Evolutionary conservation across 2,329 filamentous ascomycete genomes (phyloP), one percentile per base, ranked within the genome.

Genomic region (Gremmenia infestans): DNA sequence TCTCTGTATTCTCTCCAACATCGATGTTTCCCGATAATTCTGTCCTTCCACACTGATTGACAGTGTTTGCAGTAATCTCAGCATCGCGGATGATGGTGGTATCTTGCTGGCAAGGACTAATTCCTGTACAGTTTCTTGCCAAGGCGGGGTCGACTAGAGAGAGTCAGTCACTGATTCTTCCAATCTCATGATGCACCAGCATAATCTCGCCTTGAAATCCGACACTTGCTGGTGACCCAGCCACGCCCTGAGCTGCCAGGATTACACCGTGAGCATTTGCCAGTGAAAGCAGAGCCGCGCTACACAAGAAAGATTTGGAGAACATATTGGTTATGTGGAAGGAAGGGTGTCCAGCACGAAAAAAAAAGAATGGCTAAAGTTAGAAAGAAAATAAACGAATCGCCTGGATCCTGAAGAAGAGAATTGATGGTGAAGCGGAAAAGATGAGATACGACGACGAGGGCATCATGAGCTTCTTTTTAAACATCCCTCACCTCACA

Each of bases 101-200:
- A 56, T 87, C 84, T 60, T 82, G 80, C 65, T 87, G 83, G 74
- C 85, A 87, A 19, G 84, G 83, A 68, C 77, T 82, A 72, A 85
- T 83, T 54, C 74, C 73, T 15, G 81, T 85, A 69, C 83, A 85
- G 68, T 86, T 83, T 60, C 84, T 78, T 28, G 84, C 80, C 62
- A 84, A 76, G 55, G 71, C 71, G 42, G 76, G 70, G 62, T 81
- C 76, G 58, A 86, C 77, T 78, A 57, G 17, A 19, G 2, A 4
- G n/a, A 23, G n/a, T 50, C 36, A 46, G 49, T 15, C 4, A 45
- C 19, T 50, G 17, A 37, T 40, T 15, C 19, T 46, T 19, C 19
- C 25, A 23, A 48, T 32, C 6, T 14, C 11, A 9, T 14, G 8
- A 9, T 6, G 3, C 9, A 2, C 19, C 9, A 17, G 9, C 19